Percentiles rank a stretch among this genome's conserved stretches.
Conservation (phyloP, 75 land plant genomes). For the Selaginella moellendorffii region DNA sequence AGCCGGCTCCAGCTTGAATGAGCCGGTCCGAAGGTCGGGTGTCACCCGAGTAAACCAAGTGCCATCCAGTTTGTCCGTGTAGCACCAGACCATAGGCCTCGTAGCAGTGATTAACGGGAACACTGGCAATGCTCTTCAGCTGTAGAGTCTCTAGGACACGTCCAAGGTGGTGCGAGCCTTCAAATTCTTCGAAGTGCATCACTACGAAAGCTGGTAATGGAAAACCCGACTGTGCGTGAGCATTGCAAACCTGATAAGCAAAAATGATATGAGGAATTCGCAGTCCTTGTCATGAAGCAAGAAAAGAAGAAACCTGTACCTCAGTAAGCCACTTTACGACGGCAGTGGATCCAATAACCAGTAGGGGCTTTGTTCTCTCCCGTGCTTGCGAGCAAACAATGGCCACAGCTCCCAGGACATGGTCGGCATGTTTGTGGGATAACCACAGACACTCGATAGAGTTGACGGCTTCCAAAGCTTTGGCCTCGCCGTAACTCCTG, state of each 20-base stretch:
- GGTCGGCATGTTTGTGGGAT: conserved; percentile 28
- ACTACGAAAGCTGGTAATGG: conserved; percentile 17
- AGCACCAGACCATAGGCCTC: conserved; percentile 24
- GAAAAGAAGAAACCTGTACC: conserved; percentile 11
- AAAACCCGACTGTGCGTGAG: conserved; percentile 7
- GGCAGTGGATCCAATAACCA: conserved; percentile 16
- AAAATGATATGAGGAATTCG: neutral
- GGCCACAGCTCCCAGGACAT: conserved; percentile 21
- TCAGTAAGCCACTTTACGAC: conserved; percentile 16
- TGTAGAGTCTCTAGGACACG: conserved; percentile 15
- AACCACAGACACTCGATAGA: conserved; percentile 22
- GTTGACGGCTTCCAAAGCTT: conserved; percentile 1
- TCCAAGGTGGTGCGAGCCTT: neutral
- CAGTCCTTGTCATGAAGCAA: neutral
- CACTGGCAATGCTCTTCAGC: conserved; percentile 8
- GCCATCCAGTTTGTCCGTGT: conserved; percentile 15
- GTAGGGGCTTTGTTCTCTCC: neutral
- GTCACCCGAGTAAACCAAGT: conserved; percentile 25
- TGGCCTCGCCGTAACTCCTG: conserved; percentile 12
- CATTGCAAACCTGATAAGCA: conserved; percentile 15
- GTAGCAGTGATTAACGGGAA: conserved; percentile 21
- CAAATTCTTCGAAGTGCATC: conserved; percentile 13
- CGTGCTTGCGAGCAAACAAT: conserved; percentile 9
- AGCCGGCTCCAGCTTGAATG: conserved; percentile 21
- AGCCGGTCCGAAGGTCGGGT: conserved; percentile 21